Conservation (phyloP, 805 yeast genomes). For the Ogataea kodamae region DNA sequence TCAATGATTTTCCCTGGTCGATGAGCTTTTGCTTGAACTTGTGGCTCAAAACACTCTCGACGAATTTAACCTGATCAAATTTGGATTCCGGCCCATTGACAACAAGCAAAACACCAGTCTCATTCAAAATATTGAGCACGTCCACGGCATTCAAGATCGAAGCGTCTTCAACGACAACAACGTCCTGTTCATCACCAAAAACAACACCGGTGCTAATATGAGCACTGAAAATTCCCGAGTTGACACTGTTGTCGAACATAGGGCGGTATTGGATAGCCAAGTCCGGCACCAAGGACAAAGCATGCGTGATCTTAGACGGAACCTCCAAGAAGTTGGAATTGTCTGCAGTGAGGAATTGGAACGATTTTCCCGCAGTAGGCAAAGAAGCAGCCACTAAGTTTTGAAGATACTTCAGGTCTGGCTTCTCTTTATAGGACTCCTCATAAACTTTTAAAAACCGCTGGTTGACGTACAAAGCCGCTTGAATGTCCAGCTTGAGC, state of each 20-base stretch:
- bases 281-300: constrained; percentile 60
- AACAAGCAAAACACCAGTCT: constrained; percentile 54
- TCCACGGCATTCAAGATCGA: constrained; percentile 55
- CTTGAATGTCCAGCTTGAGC: constrained; percentile 68
- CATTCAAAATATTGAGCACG: constrained; percentile 55
- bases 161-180: constrained; percentile 61
- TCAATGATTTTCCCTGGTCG: constrained; percentile 48
- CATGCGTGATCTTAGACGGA: constrained; percentile 63
- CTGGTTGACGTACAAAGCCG: constrained; percentile 56
- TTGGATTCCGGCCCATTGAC: constrained; percentile 34
- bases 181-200: constrained; percentile 55
- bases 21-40: constrained; percentile 51
- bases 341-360: constrained; percentile 68
- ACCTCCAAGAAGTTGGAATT: constrained; percentile 51
- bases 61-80: constrained; percentile 42
- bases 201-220: constrained; percentile 41
- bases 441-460: constrained; percentile 49
- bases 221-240: constrained; percentile 74
- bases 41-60: constrained; percentile 50
- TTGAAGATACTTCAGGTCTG: constrained; percentile 32
- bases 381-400: constrained; percentile 15
- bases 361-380: constrained; percentile 39
- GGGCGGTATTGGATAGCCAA: constrained; percentile 54
- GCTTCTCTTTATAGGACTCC: constrained; percentile 37
- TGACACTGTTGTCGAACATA: constrained; percentile 65